phyloP scores from a whole-genome alignment of 352 stramenopile genomes.

The Saprolegnia diclina region DNA sequence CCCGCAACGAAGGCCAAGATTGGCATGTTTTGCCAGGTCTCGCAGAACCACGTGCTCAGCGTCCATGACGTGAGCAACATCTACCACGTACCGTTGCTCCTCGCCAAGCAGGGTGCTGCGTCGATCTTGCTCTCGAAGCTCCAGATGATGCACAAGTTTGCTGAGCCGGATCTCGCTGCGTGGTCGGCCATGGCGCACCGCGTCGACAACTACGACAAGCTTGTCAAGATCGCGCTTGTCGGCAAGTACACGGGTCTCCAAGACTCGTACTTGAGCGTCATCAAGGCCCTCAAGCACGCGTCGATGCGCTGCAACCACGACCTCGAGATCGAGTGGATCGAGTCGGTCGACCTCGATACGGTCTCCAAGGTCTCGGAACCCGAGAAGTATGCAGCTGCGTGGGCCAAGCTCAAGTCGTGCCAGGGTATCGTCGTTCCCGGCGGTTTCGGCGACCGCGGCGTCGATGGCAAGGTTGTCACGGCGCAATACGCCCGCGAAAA shows the following conservation, averaged over 20 bases:
- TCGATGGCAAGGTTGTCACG: slow-evolving; percentile 97
- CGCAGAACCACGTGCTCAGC: slow-evolving; percentile 90
- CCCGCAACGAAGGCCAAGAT: slow-evolving; percentile 94
- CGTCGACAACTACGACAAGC: slow-evolving; percentile 88
- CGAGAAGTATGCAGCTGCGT: slow-evolving; percentile 78
- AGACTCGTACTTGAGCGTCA: slow-evolving; percentile 98
- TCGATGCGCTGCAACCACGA: slow-evolving; percentile 92
- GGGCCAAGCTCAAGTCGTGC: slow-evolving; percentile 88
- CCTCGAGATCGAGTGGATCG: slow-evolving; percentile 97
- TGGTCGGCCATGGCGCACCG: slow-evolving; percentile 91
- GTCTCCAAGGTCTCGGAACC: slow-evolving; percentile 65
- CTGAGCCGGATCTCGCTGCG: slow-evolving; percentile 62
- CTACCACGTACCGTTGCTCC: slow-evolving; percentile 98
- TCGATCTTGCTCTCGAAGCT: slow-evolving; percentile 91
- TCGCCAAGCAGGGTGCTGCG: slow-evolving; percentile 93
- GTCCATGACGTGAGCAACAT: slow-evolving; percentile 99
- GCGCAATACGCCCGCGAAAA: slow-evolving; percentile 95
- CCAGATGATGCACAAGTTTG: slow-evolving; percentile 87
- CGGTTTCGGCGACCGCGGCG: slow-evolving; percentile 97
- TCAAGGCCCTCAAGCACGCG: slow-evolving; percentile 95
- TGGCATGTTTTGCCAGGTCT: slow-evolving; percentile 98
- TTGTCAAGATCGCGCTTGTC: slow-evolving; percentile 96
- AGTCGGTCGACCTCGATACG: slow-evolving; percentile 93
- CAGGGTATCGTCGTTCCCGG: slow-evolving; percentile 97
- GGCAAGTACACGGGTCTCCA: slow-evolving; percentile 99